Base-by-base conservation (phyloP, 306 rosid species). In the Cajanus cajan region DNA sequence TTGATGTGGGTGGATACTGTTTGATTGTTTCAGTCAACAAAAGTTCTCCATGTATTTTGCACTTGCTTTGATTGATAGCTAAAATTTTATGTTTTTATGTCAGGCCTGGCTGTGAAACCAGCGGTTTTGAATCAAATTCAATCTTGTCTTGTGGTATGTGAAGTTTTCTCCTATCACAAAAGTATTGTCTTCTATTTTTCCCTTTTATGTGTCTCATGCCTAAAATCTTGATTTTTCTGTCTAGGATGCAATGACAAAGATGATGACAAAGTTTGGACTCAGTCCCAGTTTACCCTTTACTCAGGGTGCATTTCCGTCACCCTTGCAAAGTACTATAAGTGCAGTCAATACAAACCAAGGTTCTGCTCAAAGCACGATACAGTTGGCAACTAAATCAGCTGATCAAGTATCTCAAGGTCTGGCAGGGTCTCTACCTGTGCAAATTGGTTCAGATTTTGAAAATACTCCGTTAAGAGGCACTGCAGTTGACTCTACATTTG, bases 31-130 rank as follows among this genome's bases (percentile, higher is more conserved):
- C 41, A 36, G 64, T 68, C 34, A 48, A 45, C 61, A 5, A 18
- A 25, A 63, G 64, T 39, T 47, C 34, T 58, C 19, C 41, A 78
- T 68, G 28, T 31, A 55, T 19, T 37, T 18, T 36, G 18, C 25
- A 36, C 63, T 47, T 25, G 31, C 18, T 40, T 19, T 14, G 33
- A 39, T 81, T 85, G 55, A 58, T 67, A 68, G 43, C 71, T 75
- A 69, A 48, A 18, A 15, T 45, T 52, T 74, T 34, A 41, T 33
- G 22, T 10, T 77, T 45, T 68, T 62, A 25, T 55, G 37, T 68
- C 90, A 96, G 99, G 98, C 47, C 90, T 96, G 76, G 96, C 93
- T 71, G 82, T 91, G 82, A 91, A 93, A 76, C 97, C 99, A 6
- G 87, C 90, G 62, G 89, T 89, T 58, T 81, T 93, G 86, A 90